Base-by-base conservation (phyloP, 108 stramenopile species). In the Seminavis robusta region DNA sequence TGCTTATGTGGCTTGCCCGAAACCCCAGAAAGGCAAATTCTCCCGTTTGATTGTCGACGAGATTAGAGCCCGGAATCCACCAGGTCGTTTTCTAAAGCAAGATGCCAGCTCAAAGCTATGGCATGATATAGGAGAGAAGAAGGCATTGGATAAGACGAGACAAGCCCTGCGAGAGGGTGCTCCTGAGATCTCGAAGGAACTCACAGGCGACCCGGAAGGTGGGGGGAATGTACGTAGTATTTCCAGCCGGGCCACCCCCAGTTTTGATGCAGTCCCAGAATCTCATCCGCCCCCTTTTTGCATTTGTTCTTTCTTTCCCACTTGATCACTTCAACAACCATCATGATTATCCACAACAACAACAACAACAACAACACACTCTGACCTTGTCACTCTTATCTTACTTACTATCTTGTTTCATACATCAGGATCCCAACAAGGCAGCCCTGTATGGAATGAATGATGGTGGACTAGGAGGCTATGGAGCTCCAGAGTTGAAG, bases 61-160 rank as follows among this genome's bases (percentile, higher is more conserved):
- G 61, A 84, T 94, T 44, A 63, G 73, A 50, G 34, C 56, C 40
- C 66, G 77, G 52, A 52, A 80, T 45, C 88, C 88, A 0, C 86
- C 88, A 0, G 89, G 89, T n/a, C 65, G 87, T 32, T 94, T 90
- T 53, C 81, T 90, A 29, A 90, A 90, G 45, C 91, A 92, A 63
- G 85, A 87, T 75, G 48, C 56, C 19, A 42, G 59, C n/a, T 77
- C 87, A 4, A 88, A 90, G 38, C 44, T 91, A 11, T 94, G 86
- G 88, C 64, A 71, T 56, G 93, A 94, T 33, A 86, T 94, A 42
- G 93, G 87, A 19, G 89, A 94, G 37, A 90, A 94, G 79, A 86
- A 90, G 45, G 84, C 84, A 1, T 43, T 88, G 20, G 88, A 94
- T 54, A 94, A 94, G 61, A 94, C 92, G 0, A 49, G 86, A 28